Evolutionary conservation across 805 yeast species (phyloP), one percentile per base, ranked within the genome.

Genomic region (Zygotorulaspora danielsina): DNA sequence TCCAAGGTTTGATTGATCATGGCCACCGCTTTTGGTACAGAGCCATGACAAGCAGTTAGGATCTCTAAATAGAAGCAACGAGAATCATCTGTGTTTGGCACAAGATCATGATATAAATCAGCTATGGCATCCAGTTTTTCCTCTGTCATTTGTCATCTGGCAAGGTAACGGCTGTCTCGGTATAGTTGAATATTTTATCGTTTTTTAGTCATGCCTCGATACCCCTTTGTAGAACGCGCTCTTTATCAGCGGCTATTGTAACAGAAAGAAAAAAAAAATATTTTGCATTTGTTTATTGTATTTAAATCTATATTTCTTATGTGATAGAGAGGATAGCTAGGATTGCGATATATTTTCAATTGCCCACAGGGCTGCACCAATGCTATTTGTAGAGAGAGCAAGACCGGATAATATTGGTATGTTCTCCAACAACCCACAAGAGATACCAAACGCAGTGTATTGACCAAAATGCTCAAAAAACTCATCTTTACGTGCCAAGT

Each of bases 11-110:
- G 73, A 19, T 62, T 52, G 11, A 80, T 54, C 17, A 79, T 48
- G 0, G 46, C 26, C 29, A 66, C 66, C 1, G 78, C 73, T 7
- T 55, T 42, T 6, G 59, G 55, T 1, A 78, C 28, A 2, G 80
- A 72, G 1, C 83, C 86, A 31, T 68, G 65, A 49, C 84, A 79
- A 0, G 73, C 61, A 1, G 69, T 36, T 9, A 82, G 63, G 3
- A 82, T 53, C 36, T 81, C 87, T 3, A 71, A 52, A 11, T 38
- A 38, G 21, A 42, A 42, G 10, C 38, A 22, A 9, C 30, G 3
- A 79, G 55, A 0, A 64, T 57, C 2, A 57, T 66, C 4, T 54
- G 61, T 26, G 66, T 13, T 17, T 9, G 46, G 41, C 9, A 42
- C 73, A 3, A 69, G 73, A 0, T 44, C 53, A 0, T 83, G 81